Base-by-base conservation (phyloP, 2,329 filamentous ascomycete genomes). In the Chrysoporthe austroafricana region DNA sequence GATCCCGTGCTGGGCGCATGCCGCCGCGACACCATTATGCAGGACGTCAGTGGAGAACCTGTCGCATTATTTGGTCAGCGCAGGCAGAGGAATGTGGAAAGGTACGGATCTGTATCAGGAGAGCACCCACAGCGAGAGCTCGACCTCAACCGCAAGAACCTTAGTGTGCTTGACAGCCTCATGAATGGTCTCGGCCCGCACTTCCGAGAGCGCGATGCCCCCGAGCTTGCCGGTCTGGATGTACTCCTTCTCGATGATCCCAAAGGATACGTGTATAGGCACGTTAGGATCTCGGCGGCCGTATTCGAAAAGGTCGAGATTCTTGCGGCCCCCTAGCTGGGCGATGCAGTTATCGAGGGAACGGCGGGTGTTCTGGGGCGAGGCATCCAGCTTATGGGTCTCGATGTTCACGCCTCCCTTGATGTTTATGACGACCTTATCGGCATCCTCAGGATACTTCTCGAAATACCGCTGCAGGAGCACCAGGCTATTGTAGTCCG, bases 401-500 rank as follows among this genome's bases (percentile, higher is more conserved):
- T 69, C 67, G 36, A 9, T 14, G 34, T 36, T 36, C 18, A 43
- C 4, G 21, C 64, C 83, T 9, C 85, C 85, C 72, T 88, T 88
- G 71, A 88, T 80, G 71, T 78, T 84, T 59, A 91, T 77, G n/a
- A 88, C 81, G 11, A 91, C 81, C 73, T 88, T 87, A 60, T 84
- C 79, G 16, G 87, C 86, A 70, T 90, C 85, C 69, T 89, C 84
- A 1, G 89, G 89, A 73, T 90, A 85, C 65, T 84, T 82, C 43
- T 81, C 81, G 73, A 91, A 90, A 77, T 91, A 91, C 43, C 81
- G 79, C 66, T 85, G 82, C 46, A 91, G 77, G 11, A 91, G 77
- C 43, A 85, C 83, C 73, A 90, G 76, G 1, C 82, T 87, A 73
- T 76, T 89, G 73, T 81, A 82, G 21, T 85, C 79, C 1, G 84